Conservation (phyloP, 768 basidiomycete species). For the Podaxis mareebaensis region DNA sequence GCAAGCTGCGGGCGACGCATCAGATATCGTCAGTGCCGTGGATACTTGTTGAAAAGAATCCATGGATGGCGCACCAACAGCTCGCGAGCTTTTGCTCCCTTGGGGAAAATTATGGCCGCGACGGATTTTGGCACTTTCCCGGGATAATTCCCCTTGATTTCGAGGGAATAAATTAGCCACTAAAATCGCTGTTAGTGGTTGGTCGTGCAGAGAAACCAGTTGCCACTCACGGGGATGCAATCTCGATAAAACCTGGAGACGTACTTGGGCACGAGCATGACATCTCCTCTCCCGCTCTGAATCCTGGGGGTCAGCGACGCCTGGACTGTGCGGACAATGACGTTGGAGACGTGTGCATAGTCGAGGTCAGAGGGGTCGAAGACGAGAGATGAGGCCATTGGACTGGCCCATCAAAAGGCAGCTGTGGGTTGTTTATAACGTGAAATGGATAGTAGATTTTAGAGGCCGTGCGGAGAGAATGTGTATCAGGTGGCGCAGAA, state of each 20-base stretch:
- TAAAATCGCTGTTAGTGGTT: neutral
- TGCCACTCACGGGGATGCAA: conserved; percentile 8
- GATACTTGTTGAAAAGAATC: neutral
- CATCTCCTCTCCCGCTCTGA: conserved; percentile 13
- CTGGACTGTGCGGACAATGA: conserved; percentile 15
- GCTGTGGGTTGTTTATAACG: no score
- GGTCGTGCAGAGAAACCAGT: neutral
- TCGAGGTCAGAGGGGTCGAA: conserved; percentile 15
- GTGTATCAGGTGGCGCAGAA: conserved; percentile 12
- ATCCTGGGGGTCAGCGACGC: conserved; percentile 9
- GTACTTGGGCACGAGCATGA: conserved; percentile 10
- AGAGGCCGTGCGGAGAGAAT: conserved; percentile 1
- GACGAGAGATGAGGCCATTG: conserved; percentile 4
- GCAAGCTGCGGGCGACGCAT: neutral
- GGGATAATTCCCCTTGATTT: conserved; percentile 11
- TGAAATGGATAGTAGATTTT: neutral
- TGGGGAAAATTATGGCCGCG: conserved; percentile 13
- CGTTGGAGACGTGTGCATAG: conserved; percentile 14
- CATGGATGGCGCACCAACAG: conserved; percentile 1
- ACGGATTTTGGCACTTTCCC: conserved; percentile 16
- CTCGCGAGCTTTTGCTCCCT: conserved; percentile 9
- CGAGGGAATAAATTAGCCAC: conserved; percentile 12
- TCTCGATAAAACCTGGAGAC: conserved; percentile 3
- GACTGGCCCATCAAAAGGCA: neutral
- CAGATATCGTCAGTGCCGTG: neutral